Evolutionary conservation across 2,329 filamentous ascomycete species (phyloP), one percentile per base, ranked within the genome.

Genomic region (Epichloe sp.): DNA sequence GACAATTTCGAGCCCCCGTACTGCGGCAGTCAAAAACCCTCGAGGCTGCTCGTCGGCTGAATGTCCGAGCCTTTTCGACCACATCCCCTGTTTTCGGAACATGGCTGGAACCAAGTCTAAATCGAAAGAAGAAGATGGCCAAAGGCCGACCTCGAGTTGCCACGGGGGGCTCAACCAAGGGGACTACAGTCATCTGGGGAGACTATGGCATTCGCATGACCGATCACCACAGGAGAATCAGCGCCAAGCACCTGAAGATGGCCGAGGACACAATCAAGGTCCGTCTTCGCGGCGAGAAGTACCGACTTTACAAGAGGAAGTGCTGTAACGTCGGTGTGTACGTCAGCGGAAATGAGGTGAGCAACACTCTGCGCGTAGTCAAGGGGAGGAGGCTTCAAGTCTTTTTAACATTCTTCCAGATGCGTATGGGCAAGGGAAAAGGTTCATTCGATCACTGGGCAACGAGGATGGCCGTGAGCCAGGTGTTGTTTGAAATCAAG

Each of bases 371-470:
- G 40, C 15, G 5, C 36, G 14, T n/a, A 23, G 19, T 35, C 31
- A n/a, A 14, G 10, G 21, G 21, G 35, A 19, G 21, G 17, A 14
- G 31, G 31, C 12, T 42, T 5, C n/a, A 26, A 34, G 17, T 42
- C 6, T 49, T 19, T 45, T 45, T 53, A 23, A 51, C 42, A 23
- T 44, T 50, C 49, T 21, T 45, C 6, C 57, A 84, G 81, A 85
- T 88, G 67, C 85, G 93, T 79, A 98, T 98, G 94, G 93, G 93
- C 67, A 98, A 97, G 71, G 93, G 93, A 71, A 98, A 98, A 68
- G 93, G 93, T 60, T 86, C 84, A 55, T 97, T 98, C 65, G 93
- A 98, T 66, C 88, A 95, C 65, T 98, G 93, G 93, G 89, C 91
- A 4, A 81, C 86, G 21, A 82, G 91, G 68, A 83, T 97, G 58